Conservation (phyloP, 345 rosid genomes). For the Nasturtium officinale region DNA sequence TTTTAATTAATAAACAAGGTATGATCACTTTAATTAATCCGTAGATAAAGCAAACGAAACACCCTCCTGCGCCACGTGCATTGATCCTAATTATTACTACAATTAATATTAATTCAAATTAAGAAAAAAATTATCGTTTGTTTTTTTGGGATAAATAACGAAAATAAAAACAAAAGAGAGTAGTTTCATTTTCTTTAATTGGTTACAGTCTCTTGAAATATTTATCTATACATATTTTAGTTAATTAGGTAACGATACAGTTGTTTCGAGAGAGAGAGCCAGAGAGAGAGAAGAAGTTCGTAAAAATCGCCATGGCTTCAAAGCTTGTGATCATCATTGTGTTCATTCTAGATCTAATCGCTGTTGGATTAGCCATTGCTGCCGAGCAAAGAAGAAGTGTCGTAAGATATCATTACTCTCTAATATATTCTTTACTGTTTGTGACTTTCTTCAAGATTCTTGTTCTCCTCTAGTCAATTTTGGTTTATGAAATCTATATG, state of each 20-base stretch:
- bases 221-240: constrained; percentile 8
- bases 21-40: constrained; percentile 39
- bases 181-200: constrained; percentile 27
- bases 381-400: constrained; percentile 97
- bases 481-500: not conserved
- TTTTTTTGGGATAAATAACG: no score
- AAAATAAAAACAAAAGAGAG: not conserved
- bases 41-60: constrained; percentile 25
- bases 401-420: constrained; percentile 49
- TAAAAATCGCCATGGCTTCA: constrained; percentile 67
- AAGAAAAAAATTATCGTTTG: no score
- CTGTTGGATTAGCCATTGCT: constrained; percentile 91
- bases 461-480: constrained; percentile 12
- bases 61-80: constrained; percentile 26
- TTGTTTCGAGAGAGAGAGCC: constrained; percentile 17
- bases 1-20: constrained; percentile 30
- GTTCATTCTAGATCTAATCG: constrained; percentile 79
- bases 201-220: constrained; percentile 32
- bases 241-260: constrained; percentile 4
- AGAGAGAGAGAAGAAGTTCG: constrained; percentile 19
- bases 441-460: not conserved
- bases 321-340: constrained; percentile 69
- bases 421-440: not conserved
- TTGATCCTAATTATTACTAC: constrained; percentile 5
- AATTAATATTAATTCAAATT: not conserved